Evolutionary conservation across 441 rosid species (phyloP).

Genomic region (Kokia cookei): DNA sequence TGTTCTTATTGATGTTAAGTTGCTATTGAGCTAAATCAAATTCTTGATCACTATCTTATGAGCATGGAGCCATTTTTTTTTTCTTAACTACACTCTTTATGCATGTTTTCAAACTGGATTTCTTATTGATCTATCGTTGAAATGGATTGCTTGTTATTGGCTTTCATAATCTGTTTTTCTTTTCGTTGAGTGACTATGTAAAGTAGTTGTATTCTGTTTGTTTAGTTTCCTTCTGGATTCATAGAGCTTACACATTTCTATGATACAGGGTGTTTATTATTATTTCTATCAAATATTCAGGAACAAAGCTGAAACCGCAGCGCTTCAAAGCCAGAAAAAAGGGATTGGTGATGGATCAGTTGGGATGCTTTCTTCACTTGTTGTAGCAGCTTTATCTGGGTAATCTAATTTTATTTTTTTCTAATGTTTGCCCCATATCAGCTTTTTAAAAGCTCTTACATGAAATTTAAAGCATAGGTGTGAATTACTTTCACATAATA

Average conservation of each 20-base stretch:
- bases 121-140: neutral
- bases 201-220: conserved; percentile 1
- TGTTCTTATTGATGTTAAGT: neutral
- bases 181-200: neutral
- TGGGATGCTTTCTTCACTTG: conserved; percentile 86
- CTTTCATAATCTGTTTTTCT: neutral
- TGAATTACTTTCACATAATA: neutral
- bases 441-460: neutral
- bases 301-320: conserved; percentile 71
- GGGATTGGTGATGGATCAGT: conserved; percentile 95
- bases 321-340: conserved; percentile 44
- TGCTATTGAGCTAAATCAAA: neutral
- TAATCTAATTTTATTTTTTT: conserved; percentile 18
- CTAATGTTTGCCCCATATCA: neutral
- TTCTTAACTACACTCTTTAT: neutral
- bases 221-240: neutral
- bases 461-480: neutral
- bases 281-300: conserved; percentile 99
- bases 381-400: conserved; percentile 95
- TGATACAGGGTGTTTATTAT: conserved; percentile 95
- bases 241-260: conserved; percentile 25
- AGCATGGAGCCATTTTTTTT: neutral
- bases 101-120: neutral
- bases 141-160: neutral
- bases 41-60: neutral